phyloP scores from a whole-genome alignment of 1,284 basidiomycete genomes.

The Pholiota adiposa region DNA sequence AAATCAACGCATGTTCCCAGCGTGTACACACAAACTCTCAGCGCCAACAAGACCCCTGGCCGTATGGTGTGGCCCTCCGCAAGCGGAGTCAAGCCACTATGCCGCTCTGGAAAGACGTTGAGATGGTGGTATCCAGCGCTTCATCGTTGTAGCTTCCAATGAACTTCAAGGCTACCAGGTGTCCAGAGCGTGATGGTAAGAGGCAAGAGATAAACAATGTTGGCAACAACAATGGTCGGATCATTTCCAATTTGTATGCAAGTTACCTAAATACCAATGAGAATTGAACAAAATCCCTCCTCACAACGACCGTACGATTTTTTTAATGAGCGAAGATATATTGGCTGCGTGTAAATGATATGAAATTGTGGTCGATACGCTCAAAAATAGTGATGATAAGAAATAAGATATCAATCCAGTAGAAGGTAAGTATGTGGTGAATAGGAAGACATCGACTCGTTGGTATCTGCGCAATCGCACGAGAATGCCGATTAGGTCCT shows the following conservation, averaged over 20 bases:
- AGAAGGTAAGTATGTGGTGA: background rate
- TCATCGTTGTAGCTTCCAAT: background rate
- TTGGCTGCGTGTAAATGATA: background rate
- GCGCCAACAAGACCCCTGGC: background rate
- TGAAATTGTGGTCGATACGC: background rate
- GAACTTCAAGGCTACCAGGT: background rate
- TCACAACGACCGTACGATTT: background rate
- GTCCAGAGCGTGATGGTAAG: background rate
- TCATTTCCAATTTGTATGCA: background rate
- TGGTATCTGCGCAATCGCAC: background rate
- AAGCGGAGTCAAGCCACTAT: background rate
- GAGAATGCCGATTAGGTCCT: background rate
- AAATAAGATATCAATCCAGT: background rate
- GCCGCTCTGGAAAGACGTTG: background rate
- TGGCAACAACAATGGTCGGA: background rate
- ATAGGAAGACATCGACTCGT: background rate
- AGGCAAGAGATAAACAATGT: background rate
- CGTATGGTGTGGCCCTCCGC: background rate
- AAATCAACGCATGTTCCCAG: conserved; percentile 10
- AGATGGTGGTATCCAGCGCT: background rate
- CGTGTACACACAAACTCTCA: conserved; percentile 11
- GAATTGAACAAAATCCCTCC: background rate
- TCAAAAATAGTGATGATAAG: background rate
- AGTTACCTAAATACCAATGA: background rate
- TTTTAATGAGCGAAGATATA: background rate